These are phyloP conservation scores for Trichoderma endophyticum DNA, from an alignment of 2,329 filamentous ascomycete genomes.

Conservation along the genomic window DNA sequence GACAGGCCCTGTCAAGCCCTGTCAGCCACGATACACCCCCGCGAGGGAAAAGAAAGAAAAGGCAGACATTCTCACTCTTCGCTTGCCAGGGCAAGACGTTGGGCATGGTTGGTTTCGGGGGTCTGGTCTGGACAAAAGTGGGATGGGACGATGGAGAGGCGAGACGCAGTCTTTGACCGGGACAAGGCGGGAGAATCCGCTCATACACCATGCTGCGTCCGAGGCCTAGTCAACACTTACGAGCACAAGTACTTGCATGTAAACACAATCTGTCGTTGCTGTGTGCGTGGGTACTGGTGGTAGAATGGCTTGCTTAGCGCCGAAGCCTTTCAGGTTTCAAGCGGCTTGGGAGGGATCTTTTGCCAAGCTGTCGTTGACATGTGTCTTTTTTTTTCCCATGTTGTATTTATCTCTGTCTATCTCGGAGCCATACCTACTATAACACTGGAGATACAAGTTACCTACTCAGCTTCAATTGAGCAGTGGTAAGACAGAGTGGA, in stretches of 20 bases:
- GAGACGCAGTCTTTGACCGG: neutral
- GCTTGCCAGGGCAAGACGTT: neutral
- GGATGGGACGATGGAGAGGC: neutral
- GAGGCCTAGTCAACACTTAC: neutral
- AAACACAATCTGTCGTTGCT: neutral
- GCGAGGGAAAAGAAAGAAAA: neutral
- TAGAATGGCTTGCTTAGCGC: slow-evolving; percentile 2
- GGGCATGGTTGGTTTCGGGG: neutral
- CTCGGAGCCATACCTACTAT: neutral
- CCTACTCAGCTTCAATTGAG: neutral
- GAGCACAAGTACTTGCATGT: neutral
- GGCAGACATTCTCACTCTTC: neutral
- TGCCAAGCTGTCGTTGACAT: neutral
- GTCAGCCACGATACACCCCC: slow-evolving; percentile 1
- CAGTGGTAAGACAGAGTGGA: neutral
- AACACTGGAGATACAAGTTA: neutral
- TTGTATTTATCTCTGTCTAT: neutral
- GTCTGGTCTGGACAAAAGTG: slow-evolving; percentile 1
- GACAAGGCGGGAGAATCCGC: neutral
- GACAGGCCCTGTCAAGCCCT: neutral
- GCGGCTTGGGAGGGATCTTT: neutral
- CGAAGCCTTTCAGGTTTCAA: neutral
- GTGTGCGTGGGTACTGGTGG: neutral
- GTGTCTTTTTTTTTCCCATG: neutral
- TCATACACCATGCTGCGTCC: neutral